These are phyloP conservation scores for Cenococcum geophilum DNA, from an alignment of 495 filamentous ascomycete genomes.

Conservation along the genomic window DNA sequence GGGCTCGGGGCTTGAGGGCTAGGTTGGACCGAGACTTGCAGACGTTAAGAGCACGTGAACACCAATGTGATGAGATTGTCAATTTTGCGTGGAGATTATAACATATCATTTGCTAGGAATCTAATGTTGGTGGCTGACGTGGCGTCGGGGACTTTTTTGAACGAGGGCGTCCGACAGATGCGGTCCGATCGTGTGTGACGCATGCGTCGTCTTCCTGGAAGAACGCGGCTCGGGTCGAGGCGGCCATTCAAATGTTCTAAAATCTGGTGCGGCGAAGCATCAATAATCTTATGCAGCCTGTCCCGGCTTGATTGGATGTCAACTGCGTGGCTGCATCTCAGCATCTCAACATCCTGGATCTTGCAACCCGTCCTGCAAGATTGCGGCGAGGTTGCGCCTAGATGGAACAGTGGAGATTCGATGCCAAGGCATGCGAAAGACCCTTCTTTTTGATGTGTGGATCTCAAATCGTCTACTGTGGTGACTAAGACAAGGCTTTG, in stretches of 20 bases:
- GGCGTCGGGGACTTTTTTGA: background rate
- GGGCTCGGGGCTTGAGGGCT: too few relatives aligned
- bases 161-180: background rate
- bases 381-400: background rate
- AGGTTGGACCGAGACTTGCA: too few relatives aligned
- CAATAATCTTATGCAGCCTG: too few relatives aligned
- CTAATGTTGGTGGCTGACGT: background rate
- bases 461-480: too few relatives aligned
- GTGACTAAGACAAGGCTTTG: background rate
- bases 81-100: too few relatives aligned
- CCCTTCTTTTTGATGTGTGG: background rate
- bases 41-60: too few relatives aligned
- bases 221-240: slow-evolving; percentile 1
- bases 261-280: too few relatives aligned
- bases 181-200: background rate
- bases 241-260: background rate
- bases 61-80: too few relatives aligned
- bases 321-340: background rate
- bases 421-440: background rate
- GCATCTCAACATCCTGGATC: background rate
- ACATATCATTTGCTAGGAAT: too few relatives aligned
- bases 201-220: background rate
- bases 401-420: background rate
- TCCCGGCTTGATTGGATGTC: background rate
- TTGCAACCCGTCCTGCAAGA: background rate